phyloP scores from a whole-genome alignment of 106 monocot species.

The Vanilla planifolia region DNA sequence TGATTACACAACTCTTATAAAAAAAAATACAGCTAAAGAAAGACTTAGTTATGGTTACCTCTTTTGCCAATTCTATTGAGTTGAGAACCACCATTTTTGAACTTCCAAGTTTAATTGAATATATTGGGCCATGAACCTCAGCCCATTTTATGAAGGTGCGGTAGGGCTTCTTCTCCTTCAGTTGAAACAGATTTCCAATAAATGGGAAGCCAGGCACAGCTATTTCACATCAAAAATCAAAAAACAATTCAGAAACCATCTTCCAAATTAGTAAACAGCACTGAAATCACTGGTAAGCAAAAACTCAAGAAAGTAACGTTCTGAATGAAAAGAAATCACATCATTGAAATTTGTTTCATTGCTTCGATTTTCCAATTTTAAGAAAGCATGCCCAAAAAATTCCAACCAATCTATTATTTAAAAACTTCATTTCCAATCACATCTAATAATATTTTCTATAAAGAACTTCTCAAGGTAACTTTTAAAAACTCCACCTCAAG shows the following conservation, averaged over 20 bases:
- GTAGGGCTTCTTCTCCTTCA: slow-evolving; percentile 88
- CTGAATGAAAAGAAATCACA: neutral
- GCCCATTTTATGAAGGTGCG: slow-evolving; percentile 85
- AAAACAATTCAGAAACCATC: slow-evolving; percentile 3
- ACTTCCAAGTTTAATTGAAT: slow-evolving; percentile 64
- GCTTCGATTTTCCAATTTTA: neutral
- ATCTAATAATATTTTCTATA: too few species aligned
- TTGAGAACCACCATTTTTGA: slow-evolving; percentile 75
- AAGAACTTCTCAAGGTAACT: too few species aligned
- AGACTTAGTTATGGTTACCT: too few species aligned
- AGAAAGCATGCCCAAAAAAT: neutral
- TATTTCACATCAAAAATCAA: slow-evolving; percentile 9
- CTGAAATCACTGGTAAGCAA: slow-evolving; percentile 1
- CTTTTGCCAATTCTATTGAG: slow-evolving; percentile 71
- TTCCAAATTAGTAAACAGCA: neutral
- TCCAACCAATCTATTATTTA: neutral
- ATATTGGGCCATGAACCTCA: slow-evolving; percentile 74
- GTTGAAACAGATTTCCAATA: slow-evolving; percentile 81
- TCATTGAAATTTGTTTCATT: neutral
- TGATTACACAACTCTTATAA: too few species aligned
- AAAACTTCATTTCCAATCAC: neutral
- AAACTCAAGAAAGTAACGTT: neutral
- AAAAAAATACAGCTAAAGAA: too few species aligned
- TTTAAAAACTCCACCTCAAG: too few species aligned
- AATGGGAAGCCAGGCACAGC: slow-evolving; percentile 86